Conservation (phyloP, 2,329 filamentous ascomycete species). For the Emmonsiellopsis sp. region DNA sequence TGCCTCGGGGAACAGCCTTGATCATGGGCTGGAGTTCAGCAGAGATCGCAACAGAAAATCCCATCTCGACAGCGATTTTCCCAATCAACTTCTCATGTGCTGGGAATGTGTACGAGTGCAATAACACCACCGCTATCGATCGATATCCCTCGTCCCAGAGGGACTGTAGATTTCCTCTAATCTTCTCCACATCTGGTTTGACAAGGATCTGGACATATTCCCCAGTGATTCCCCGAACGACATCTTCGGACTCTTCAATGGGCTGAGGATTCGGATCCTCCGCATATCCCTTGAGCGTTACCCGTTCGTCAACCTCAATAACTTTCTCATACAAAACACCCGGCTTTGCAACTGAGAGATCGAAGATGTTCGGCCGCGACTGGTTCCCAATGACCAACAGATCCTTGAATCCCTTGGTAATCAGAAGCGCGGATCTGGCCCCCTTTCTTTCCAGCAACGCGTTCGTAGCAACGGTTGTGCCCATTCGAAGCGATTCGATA, state of each 20-base stretch:
- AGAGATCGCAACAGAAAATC: conserved; percentile 69
- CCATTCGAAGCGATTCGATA: conserved; percentile 64
- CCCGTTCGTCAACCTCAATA: conserved; percentile 77
- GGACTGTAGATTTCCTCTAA: conserved; percentile 51
- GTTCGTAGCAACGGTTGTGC: conserved; percentile 87
- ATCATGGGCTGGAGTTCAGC: conserved; percentile 80
- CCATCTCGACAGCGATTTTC: conserved; percentile 67
- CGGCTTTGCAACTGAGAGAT: conserved; percentile 74
- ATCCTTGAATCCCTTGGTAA: conserved; percentile 80
- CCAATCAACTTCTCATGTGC: conserved; percentile 73
- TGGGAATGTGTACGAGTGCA: conserved; percentile 85
- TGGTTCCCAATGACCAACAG: conserved; percentile 86
- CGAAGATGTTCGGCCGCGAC: conserved; percentile 80
- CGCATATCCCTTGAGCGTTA: conserved; percentile 30
- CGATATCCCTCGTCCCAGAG: conserved; percentile 61
- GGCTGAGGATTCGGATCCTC: conserved; percentile 53
- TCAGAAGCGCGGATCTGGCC: conserved; percentile 75
- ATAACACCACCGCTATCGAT: conserved; percentile 76
- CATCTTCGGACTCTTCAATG: conserved; percentile 66
- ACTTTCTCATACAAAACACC: conserved; percentile 77
- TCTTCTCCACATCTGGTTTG: conserved; percentile 46
- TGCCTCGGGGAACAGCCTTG: conserved; percentile 68
- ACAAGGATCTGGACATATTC: conserved; percentile 63
- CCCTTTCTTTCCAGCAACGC: conserved; percentile 83
- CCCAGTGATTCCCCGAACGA: conserved; percentile 45